phyloP scores from a whole-genome alignment of 805 yeast genomes.

The Scheffersomyces amazonensis region DNA sequence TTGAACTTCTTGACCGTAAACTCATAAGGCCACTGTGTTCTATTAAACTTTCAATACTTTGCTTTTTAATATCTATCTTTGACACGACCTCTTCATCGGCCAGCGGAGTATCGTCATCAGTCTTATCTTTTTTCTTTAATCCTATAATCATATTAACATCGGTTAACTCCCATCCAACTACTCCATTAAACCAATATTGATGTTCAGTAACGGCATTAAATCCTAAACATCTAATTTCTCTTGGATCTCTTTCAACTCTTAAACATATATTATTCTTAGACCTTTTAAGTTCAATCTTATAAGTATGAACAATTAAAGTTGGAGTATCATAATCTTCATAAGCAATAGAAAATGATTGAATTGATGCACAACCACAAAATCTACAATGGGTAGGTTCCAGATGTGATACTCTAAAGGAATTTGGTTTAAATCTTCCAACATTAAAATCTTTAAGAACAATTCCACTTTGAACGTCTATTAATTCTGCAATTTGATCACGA shows the following conservation, averaged over 20 bases:
- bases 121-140: constrained; percentile 10
- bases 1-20: constrained; percentile 14
- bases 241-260: constrained; percentile 88
- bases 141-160: constrained; percentile 79
- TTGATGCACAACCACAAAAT: constrained; percentile 87
- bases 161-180: constrained; percentile 78
- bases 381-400: constrained; percentile 85
- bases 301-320: constrained; percentile 68
- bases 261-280: constrained; percentile 80
- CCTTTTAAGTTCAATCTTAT: constrained; percentile 58
- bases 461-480: constrained; percentile 79
- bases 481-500: constrained; percentile 52
- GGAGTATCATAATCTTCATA: constrained; percentile 61
- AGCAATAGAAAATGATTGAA: constrained; percentile 67
- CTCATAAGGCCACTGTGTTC: constrained; percentile 14
- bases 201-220: constrained; percentile 72
- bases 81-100: constrained; percentile 12
- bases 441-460: constrained; percentile 58
- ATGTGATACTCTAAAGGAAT: constrained; percentile 67
- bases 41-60: constrained; percentile 1
- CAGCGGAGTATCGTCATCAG: constrained; percentile 7
- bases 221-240: constrained; percentile 88
- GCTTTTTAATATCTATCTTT: neutral
- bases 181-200: constrained; percentile 60
- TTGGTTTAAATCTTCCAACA: constrained; percentile 61